A percentile compares a stretch with the other conserved stretches of the same genome.
phyloP scores from a whole-genome alignment of 148 eudicot genomes.

The Persicaria maculosa region DNA sequence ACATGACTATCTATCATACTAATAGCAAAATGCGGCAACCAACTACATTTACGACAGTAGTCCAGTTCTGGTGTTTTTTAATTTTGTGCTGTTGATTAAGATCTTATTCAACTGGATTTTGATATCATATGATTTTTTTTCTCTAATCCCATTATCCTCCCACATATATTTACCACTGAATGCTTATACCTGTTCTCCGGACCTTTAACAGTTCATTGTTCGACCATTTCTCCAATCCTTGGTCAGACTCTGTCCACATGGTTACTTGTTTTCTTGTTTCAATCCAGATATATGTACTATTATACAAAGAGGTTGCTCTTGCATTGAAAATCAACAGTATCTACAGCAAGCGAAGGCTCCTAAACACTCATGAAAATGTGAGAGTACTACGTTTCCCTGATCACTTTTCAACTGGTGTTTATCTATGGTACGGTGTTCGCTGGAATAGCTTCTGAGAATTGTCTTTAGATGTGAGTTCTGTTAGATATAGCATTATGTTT shows the following conservation, averaged over 20 bases:
- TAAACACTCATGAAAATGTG: conserved; percentile 84
- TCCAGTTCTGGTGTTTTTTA: too few species aligned
- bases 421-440: conserved; percentile 57
- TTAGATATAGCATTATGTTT: conserved; percentile 9
- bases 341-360: conserved; percentile 86
- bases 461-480: conserved; percentile 9
- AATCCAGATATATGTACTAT: conserved; percentile 77
- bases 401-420: conserved; percentile 91
- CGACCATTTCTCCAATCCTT: not conserved
- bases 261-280: not conserved
- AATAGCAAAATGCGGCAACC: too few species aligned
- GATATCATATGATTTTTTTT: too few species aligned
- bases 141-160: too few species aligned
- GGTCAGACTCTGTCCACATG: not conserved
- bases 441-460: conserved; percentile 3
- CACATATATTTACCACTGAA: too few species aligned
- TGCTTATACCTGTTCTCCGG: too few species aligned
- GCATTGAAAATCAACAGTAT: conserved; percentile 94
- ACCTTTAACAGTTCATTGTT: too few species aligned
- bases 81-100: too few species aligned
- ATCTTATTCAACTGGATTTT: too few species aligned
- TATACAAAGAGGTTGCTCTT: conserved; percentile 89
- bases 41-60: too few species aligned
- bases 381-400: conserved; percentile 92
- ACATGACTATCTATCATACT: not conserved